These are phyloP conservation scores for Thermomucor indicae-seudaticae DNA, from an alignment of 371 early-diverging fungal species.

Conservation along the genomic window DNA sequence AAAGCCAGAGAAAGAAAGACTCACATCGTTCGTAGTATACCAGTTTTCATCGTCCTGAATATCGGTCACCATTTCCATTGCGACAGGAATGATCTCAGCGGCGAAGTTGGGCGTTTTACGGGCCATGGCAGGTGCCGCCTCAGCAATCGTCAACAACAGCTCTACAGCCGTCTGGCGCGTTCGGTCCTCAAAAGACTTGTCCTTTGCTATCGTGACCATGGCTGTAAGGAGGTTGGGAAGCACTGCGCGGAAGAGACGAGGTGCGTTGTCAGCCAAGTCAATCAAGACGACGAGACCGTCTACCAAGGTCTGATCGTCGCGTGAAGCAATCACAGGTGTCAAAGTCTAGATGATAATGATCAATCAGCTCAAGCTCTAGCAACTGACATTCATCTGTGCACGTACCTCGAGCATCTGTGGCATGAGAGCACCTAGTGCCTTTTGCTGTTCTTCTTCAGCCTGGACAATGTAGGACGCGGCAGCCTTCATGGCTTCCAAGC, in stretches of 20 bases:
- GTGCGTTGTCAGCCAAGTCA: constrained; percentile 80
- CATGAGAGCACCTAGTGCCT: constrained; percentile 64
- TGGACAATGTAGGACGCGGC: constrained; percentile 77
- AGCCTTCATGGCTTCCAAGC: constrained; percentile 84
- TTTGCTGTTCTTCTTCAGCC: constrained; percentile 54
- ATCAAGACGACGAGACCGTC: constrained; percentile 80
- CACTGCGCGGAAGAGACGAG: constrained; percentile 77
- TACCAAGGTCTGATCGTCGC: constrained; percentile 70
- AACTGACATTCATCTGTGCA: background rate
- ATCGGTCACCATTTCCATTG: constrained; percentile 91
- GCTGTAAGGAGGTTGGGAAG: constrained; percentile 72
- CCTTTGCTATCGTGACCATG: constrained; percentile 72
- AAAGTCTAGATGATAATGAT: constrained; percentile 39
- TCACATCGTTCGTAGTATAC: constrained; percentile 82
- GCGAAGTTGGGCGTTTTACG: constrained; percentile 81
- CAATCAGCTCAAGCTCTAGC: background rate
- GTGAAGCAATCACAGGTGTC: constrained; percentile 49
- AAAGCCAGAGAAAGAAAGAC: constrained; percentile 4
- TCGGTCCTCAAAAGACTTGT: constrained; percentile 66
- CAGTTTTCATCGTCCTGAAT: constrained; percentile 87
- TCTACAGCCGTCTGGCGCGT: constrained; percentile 88
- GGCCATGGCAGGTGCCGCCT: constrained; percentile 80
- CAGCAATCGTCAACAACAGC: constrained; percentile 84
- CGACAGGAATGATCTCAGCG: constrained; percentile 72
- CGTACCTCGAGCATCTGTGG: constrained; percentile 77